Base-by-base conservation (phyloP, 108 stramenopile species). In the Schizochytrium sp. region DNA sequence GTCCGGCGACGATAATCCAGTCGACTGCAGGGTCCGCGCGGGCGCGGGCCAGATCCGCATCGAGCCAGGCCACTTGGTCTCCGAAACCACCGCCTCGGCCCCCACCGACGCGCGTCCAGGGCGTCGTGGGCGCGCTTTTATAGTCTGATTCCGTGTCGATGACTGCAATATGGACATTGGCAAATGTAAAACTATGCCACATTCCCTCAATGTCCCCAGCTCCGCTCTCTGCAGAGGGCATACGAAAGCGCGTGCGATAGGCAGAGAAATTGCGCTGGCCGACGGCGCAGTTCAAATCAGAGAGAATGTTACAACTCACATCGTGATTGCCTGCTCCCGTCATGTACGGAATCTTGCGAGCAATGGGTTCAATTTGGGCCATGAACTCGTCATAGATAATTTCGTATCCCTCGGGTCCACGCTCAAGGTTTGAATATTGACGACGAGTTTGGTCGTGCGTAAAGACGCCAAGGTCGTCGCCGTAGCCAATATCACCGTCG, bases 121-220 rank as follows among this genome's bases (percentile, higher is more conserved):
- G 58, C 8, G 88, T 63, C 0, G 45, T 72, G 5, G 72, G 55
- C 4, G 93, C 92, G 4, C 72, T 55, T 5, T 90, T 90, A 72
- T 88, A 93, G 55, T 91, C 92, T 10, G 91, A 91, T 57, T 93
- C 93, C 6, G 91, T 93, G 72, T 93, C 91, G 28, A 93, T 57
- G 44, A 83, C 5, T 2, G 91, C 89, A 87, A 93, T 91, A 90
- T 93, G 93, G 12, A 92, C 93, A 60, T 87, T 87, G 5, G 89
- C 91, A 55, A 90, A 60, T 72, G 91, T 93, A 72, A 91, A 93
- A 25, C 89, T 90, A 89, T 92, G 92, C 91, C 91, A 92, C 92
- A 93, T 92, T 58, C 92, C 87, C 19, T 58, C 21, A 5, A 88
- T 72, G 12, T 53, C 90, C 0, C 53, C 43, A 12, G 91, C 89